These are phyloP conservation scores for Pleurotus cornucopiae DNA, from an alignment of 768 basidiomycete genomes.

Conservation along the genomic window DNA sequence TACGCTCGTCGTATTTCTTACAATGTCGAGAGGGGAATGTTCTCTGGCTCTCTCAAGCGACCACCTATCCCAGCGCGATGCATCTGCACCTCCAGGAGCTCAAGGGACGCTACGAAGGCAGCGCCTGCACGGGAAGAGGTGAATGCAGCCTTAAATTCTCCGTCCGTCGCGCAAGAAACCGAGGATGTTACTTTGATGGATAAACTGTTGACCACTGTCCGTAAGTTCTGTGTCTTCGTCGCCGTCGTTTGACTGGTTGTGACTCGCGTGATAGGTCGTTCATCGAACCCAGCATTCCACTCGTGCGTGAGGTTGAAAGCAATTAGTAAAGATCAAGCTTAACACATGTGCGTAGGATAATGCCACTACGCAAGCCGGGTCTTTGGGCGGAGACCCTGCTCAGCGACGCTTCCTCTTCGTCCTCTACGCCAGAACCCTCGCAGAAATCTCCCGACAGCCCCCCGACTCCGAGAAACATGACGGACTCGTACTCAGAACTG, in stretches of 20 bases:
- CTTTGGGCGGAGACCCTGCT: conserved; percentile 61
- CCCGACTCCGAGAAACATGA: conserved; percentile 52
- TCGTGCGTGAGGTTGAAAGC: conserved; percentile 30
- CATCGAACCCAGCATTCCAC: conserved; percentile 49
- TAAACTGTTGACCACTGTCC: conserved; percentile 45
- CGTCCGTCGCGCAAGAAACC: conserved; percentile 44
- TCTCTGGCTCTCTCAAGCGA: not conserved
- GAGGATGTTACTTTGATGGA: conserved; percentile 60
- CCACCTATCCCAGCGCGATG: no score
- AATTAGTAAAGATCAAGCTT: not conserved
- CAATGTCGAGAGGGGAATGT: not conserved
- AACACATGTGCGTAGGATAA: conserved; percentile 31
- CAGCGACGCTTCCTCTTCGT: conserved; percentile 19
- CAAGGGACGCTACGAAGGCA: no score
- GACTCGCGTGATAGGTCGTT: conserved; percentile 31
- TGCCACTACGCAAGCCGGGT: conserved; percentile 48
- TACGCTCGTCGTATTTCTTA: no score
- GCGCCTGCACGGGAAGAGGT: no score
- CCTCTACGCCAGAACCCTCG: conserved; percentile 10
- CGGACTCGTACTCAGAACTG: conserved; percentile 68
- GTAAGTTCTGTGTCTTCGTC: conserved; percentile 33
- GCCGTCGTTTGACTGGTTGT: not conserved
- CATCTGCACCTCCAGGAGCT: no score
- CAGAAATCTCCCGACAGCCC: conserved; percentile 15
- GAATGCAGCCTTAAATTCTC: conserved; percentile 3